phyloP scores from a whole-genome alignment of 345 rosid species.

The rapeseed (Brassica napus) region DNA sequence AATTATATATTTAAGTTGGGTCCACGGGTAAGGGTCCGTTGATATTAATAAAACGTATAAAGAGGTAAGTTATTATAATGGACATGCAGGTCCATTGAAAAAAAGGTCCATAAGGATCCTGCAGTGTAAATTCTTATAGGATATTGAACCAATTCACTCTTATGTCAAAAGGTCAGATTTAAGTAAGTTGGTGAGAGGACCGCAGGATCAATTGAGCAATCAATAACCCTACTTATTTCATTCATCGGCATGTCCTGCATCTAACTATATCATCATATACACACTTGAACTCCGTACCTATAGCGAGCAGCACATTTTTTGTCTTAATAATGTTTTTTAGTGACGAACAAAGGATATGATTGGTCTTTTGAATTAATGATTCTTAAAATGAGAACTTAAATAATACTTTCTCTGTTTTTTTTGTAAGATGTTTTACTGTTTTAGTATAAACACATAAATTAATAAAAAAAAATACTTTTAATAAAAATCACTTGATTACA shows the following conservation, averaged over 20 bases:
- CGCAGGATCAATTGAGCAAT: no score
- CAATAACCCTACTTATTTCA: slow-evolving; percentile 22
- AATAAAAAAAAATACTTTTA: no score
- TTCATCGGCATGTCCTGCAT: slow-evolving; percentile 14
- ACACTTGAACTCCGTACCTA: neutral
- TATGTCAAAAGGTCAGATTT: no score
- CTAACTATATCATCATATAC: neutral
- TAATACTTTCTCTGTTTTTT: neutral
- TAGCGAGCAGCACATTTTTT: neutral
- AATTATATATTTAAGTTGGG: neutral
- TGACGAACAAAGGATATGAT: neutral
- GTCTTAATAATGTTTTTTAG: neutral
- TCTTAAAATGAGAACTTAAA: neutral
- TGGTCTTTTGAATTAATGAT: neutral
- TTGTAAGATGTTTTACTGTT: no score
- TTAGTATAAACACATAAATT: no score
- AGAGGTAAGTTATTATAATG: slow-evolving; percentile 7
- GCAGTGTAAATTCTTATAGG: no score
- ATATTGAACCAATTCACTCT: no score
- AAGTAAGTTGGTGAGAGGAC: no score
- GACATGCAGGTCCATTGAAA: slow-evolving; percentile 7
- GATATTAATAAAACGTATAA: slow-evolving; percentile 18
- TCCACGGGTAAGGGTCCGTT: slow-evolving; percentile 26
- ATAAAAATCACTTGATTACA: no score
- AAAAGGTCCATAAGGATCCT: slow-evolving; percentile 40